These are phyloP conservation scores for Rhizophora mangle DNA, from an alignment of 345 rosid species.

Conservation along the genomic window DNA sequence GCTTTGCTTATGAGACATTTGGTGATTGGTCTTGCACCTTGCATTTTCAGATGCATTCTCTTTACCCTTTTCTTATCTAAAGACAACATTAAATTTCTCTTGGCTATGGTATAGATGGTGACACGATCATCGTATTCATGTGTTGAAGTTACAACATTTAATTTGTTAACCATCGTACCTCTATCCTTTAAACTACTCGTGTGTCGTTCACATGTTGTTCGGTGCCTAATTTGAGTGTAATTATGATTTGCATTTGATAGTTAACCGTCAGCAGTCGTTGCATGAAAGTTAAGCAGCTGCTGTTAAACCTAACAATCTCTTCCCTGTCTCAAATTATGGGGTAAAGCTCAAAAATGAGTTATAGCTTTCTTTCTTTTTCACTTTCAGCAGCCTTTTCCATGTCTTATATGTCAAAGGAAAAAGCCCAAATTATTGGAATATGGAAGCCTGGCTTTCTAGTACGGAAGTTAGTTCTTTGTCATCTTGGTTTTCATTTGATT, in stretches of 20 bases:
- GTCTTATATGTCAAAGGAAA: constrained; percentile 27
- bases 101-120: constrained; percentile 19
- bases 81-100: constrained; percentile 19
- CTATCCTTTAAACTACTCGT: constrained; percentile 5
- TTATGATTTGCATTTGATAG: constrained; percentile 11
- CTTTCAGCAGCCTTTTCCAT: constrained; percentile 12
- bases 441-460: constrained; percentile 14
- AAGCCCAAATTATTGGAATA: neutral
- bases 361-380: neutral
- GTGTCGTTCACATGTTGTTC: constrained; percentile 16
- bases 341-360: neutral
- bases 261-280: neutral
- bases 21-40: constrained; percentile 8
- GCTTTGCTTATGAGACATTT: constrained; percentile 14
- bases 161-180: constrained; percentile 27
- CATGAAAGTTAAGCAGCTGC: neutral
- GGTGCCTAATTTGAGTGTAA: constrained; percentile 11
- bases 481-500: neutral
- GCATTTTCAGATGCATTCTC: constrained; percentile 35
- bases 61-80: constrained; percentile 42
- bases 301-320: neutral
- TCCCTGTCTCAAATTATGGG: constrained; percentile 7
- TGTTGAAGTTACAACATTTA: constrained; percentile 38
- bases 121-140: constrained; percentile 43
- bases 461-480: neutral